Conservation (phyloP, 1,139 yeast species). For the Yamadazyma trypodendri region DNA sequence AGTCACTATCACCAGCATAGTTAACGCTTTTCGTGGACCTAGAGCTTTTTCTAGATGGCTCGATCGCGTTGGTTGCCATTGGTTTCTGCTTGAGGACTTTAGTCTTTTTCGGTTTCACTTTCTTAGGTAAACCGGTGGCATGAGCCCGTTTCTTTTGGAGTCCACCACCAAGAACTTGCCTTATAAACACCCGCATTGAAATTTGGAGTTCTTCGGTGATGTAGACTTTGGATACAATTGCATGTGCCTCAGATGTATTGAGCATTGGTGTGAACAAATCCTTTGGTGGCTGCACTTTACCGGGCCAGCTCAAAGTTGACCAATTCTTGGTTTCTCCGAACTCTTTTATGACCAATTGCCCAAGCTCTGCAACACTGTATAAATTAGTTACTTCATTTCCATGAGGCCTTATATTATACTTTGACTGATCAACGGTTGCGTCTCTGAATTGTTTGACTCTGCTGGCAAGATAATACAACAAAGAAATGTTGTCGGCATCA, state of each 20-base stretch:
- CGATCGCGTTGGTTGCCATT: constrained; percentile 36
- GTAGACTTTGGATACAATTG: constrained; percentile 45
- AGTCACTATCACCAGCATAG: constrained; percentile 30
- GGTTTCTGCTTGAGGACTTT: constrained; percentile 7
- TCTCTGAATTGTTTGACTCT: constrained; percentile 80
- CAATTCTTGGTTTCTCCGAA: constrained; percentile 60
- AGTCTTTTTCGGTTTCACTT: constrained; percentile 5
- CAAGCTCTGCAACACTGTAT: constrained; percentile 69
- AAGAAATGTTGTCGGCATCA: constrained; percentile 64
- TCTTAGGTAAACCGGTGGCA: constrained; percentile 1
- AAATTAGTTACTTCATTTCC: constrained; percentile 38
- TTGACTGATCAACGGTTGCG: constrained; percentile 36
- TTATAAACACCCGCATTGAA: constrained; percentile 26
- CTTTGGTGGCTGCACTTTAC: constrained; percentile 62
- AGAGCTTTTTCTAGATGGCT: constrained; percentile 43
- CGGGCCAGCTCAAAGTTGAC: constrained; percentile 81
- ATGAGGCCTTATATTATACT: constrained; percentile 28
- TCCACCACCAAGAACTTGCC: constrained; percentile 18
- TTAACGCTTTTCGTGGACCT: constrained; percentile 38
- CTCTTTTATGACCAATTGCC: constrained; percentile 64
- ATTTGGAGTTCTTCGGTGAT: constrained; percentile 44
- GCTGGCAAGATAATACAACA: constrained; percentile 74
- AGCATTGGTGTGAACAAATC: constrained; percentile 65
- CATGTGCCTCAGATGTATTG: constrained; percentile 43
- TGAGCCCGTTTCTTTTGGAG: constrained; percentile 4